Percentiles rank a stretch among this genome's conserved stretches.
Evolutionary conservation across 169 alveolate genomes (phyloP).

Genomic region (Plasmodium sp.): DNA sequence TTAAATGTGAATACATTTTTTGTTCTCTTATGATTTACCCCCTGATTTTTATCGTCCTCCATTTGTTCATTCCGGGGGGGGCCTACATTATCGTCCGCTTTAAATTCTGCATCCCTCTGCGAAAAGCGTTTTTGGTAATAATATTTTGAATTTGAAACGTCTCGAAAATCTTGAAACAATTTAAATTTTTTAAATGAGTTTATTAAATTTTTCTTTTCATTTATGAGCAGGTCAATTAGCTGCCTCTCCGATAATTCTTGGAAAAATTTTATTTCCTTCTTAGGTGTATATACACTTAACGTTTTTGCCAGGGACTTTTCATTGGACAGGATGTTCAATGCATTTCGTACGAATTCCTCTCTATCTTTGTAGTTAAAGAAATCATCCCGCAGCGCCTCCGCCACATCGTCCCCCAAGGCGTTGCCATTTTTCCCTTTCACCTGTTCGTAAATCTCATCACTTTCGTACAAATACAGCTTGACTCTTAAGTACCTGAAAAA

Average conservation of each 20-base stretch:
- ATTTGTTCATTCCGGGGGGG: slow-evolving; percentile 5
- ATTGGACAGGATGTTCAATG: slow-evolving; percentile 29
- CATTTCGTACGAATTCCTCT: slow-evolving; percentile 47
- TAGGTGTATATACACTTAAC: slow-evolving; percentile 21
- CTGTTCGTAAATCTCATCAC: slow-evolving; percentile 25
- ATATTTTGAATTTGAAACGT: slow-evolving; percentile 73
- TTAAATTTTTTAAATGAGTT: slow-evolving; percentile 35
- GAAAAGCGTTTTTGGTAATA: slow-evolving; percentile 32
- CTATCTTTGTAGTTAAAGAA: slow-evolving; percentile 13
- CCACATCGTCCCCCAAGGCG: background rate
- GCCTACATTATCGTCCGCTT: background rate
- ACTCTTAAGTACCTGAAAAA: slow-evolving; percentile 48
- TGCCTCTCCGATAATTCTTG: slow-evolving; percentile 18
- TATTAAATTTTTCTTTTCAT: slow-evolving; percentile 52
- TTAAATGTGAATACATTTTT: slow-evolving; percentile 48
- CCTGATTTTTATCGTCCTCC: background rate
- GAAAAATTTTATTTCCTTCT: slow-evolving; percentile 33
- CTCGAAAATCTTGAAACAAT: slow-evolving; percentile 54
- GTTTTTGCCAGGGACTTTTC: slow-evolving; percentile 13
- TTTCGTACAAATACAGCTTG: slow-evolving; percentile 51
- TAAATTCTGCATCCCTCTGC: slow-evolving; percentile 19
- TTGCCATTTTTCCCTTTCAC: slow-evolving; percentile 12
- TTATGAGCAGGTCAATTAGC: slow-evolving; percentile 8
- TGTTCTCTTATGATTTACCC: background rate
- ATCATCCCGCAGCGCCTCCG: slow-evolving; percentile 1